These are phyloP conservation scores for Mycena filopes DNA, from an alignment of 768 basidiomycete genomes.

Conservation along the genomic window DNA sequence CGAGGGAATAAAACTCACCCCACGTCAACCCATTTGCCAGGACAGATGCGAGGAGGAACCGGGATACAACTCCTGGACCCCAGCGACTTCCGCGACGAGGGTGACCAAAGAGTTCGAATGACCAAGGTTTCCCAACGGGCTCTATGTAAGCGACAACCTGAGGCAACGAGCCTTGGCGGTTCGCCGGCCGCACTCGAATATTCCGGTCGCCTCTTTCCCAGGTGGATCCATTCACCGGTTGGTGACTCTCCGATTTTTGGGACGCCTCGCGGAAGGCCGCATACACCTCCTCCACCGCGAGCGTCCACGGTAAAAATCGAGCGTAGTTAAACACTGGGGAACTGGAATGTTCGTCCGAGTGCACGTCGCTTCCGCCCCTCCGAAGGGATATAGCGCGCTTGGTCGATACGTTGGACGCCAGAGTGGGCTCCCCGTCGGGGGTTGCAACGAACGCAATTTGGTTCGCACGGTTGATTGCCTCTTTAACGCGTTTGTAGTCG, in stretches of 20 bases:
- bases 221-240: conserved; percentile 28
- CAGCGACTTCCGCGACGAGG: conserved; percentile 14
- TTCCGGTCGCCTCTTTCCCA: conserved; percentile 32
- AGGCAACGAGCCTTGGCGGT: conserved; percentile 19
- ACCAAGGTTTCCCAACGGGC: conserved; percentile 2
- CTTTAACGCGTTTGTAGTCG: conserved; percentile 42
- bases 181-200: conserved; percentile 21
- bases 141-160: conserved; percentile 24
- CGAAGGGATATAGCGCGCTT: conserved; percentile 35
- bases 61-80: conserved; percentile 25
- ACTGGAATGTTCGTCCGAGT: conserved; percentile 37
- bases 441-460: conserved; percentile 40
- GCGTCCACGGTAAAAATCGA: conserved; percentile 42
- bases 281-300: conserved; percentile 38
- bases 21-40: conserved; percentile 35
- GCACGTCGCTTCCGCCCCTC: conserved; percentile 25
- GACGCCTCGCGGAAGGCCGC: conserved; percentile 38
- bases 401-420: conserved; percentile 24
- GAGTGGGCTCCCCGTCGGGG: conserved; percentile 16
- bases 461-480: conserved; percentile 45
- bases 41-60: conserved; percentile 32
- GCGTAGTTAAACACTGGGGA: conserved; percentile 46
- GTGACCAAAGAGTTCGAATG: background rate
- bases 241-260: conserved; percentile 30
- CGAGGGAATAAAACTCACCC: conserved; percentile 3